Conservation (phyloP, 257 asterid genomes). For the Gentiana dahurica region DNA sequence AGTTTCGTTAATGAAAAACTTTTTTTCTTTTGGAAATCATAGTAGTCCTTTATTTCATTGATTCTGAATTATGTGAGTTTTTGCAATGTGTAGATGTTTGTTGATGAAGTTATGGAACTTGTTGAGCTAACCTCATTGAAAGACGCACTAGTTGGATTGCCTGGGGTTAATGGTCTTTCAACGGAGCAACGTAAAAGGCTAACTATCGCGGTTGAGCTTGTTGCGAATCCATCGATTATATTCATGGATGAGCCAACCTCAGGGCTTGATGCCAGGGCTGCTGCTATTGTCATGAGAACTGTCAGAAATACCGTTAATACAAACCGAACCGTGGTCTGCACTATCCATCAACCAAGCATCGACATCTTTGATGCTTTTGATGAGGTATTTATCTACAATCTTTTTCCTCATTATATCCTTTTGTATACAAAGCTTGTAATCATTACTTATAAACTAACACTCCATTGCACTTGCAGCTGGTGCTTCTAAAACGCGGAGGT, state of each 20-base stretch:
- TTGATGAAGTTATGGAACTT: slow-evolving; percentile 71
- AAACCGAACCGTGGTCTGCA: slow-evolving; percentile 87
- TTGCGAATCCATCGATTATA: slow-evolving; percentile 82
- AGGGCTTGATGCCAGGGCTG: slow-evolving; percentile 93
- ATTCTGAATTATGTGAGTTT: background rate
- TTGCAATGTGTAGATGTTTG: slow-evolving; percentile 43
- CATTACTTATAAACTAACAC: background rate
- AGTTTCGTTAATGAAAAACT: background rate
- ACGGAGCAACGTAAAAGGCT: slow-evolving; percentile 82
- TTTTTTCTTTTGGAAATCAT: too few relatives aligned
- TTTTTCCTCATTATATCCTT: background rate
- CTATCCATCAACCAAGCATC: slow-evolving; percentile 90
- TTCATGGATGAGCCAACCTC: slow-evolving; percentile 97
- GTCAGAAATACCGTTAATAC: slow-evolving; percentile 90
- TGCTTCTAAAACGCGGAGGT: slow-evolving; percentile 72
- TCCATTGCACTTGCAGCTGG: slow-evolving; percentile 28
- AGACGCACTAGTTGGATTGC: slow-evolving; percentile 72
- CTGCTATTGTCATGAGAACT: slow-evolving; percentile 92
- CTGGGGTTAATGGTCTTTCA: slow-evolving; percentile 78
- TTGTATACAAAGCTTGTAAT: background rate
- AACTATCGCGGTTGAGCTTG: slow-evolving; percentile 83
- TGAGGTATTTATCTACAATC: slow-evolving; percentile 31
- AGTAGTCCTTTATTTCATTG: background rate
- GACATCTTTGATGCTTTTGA: slow-evolving; percentile 89
- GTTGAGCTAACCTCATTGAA: slow-evolving; percentile 58